These are phyloP conservation scores for Zygosaccharomyces pseudorouxii DNA, from an alignment of 805 yeast genomes.

Conservation along the genomic window DNA sequence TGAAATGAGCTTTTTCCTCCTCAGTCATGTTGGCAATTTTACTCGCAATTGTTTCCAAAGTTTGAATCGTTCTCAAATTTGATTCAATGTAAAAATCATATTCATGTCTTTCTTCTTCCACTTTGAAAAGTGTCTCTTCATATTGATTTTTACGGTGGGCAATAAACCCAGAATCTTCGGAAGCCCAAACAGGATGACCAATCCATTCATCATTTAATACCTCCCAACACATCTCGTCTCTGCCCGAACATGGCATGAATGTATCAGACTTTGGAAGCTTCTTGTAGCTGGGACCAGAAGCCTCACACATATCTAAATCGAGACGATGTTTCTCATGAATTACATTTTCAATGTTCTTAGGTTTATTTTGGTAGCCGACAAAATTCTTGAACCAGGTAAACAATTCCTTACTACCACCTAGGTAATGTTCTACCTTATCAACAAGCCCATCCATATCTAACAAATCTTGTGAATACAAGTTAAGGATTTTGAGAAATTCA, in stretches of 20 bases:
- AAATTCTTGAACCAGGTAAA: constrained; percentile 88
- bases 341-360: constrained; percentile 83
- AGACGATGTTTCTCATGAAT: constrained; percentile 83
- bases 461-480: constrained; percentile 84
- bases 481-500: constrained; percentile 85
- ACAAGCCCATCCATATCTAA: constrained; percentile 79
- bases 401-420: constrained; percentile 76
- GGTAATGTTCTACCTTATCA: constrained; percentile 76
- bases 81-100: constrained; percentile 95
- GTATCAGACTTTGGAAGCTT: constrained; percentile 90
- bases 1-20: constrained; percentile 82
- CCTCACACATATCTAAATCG: constrained; percentile 84
- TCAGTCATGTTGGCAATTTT: constrained; percentile 88
- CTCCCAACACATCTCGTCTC: constrained; percentile 99
- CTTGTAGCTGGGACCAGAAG: constrained; percentile 93
- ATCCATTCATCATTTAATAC: constrained; percentile 98
- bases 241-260: constrained; percentile 94
- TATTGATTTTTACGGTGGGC: constrained; percentile 99
- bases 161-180: constrained; percentile 97
- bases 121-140: constrained; percentile 90
- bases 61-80: constrained; percentile 89
- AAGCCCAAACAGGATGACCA: constrained; percentile 99
- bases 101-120: constrained; percentile 97
- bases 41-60: constrained; percentile 90
- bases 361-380: constrained; percentile 83